Conservation (phyloP, 106 monocot species). For the Apostasia shenzhenica region DNA sequence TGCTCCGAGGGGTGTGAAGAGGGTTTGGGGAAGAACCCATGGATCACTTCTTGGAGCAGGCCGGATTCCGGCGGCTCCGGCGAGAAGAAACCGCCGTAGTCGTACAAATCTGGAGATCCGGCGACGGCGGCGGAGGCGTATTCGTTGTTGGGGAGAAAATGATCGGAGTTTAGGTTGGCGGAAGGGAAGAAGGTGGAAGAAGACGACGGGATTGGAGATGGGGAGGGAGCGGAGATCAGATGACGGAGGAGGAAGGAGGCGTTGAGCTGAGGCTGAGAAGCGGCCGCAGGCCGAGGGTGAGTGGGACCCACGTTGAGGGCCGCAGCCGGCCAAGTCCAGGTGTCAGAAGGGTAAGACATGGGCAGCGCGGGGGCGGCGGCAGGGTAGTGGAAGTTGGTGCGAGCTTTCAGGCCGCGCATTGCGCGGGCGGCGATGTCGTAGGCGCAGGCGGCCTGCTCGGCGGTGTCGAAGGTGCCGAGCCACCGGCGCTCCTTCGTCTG, state of each 20-base stretch:
- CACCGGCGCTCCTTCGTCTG: constrained; percentile 70
- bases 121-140: not conserved
- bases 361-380: not conserved
- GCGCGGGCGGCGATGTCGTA: constrained; percentile 75
- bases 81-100: constrained; percentile 9
- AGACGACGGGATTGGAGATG: not conserved
- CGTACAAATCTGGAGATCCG: not conserved
- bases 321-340: too few relatives aligned
- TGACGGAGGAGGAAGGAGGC: constrained; percentile 5
- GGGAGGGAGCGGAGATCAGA: not conserved
- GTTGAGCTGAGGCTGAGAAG: not conserved
- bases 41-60: constrained; percentile 47
- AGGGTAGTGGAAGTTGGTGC: constrained; percentile 55
- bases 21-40: constrained; percentile 33
- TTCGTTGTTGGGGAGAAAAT: not conserved
- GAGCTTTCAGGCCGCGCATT: constrained; percentile 70
- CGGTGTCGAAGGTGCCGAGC: constrained; percentile 80
- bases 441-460: constrained; percentile 73
- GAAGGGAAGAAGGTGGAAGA: not conserved
- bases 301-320: too few relatives aligned
- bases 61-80: constrained; percentile 42
- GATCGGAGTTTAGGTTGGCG: not conserved
- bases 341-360: too few relatives aligned
- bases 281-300: too few relatives aligned
- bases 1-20: too few relatives aligned